Base-by-base conservation (phyloP, 345 rosid species). In the Pistacia vera region DNA sequence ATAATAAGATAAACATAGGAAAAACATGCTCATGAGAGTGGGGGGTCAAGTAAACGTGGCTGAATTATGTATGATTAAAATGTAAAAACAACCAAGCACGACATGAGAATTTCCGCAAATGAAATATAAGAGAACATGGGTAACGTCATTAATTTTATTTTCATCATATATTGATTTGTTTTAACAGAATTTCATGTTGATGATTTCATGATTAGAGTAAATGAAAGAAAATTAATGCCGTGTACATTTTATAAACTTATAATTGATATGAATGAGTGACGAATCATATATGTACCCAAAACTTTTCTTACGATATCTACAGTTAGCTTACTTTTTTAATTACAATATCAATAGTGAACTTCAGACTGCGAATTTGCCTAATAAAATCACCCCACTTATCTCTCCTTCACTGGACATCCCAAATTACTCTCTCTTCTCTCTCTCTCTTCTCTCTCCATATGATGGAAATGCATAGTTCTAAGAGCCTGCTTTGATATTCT, bases 401-500 rank as follows among this genome's bases (percentile, higher is more conserved):
- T 73, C 36, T 73, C 22, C 59, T 70, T 54, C 58, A 41, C 5
- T 58, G 3, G 59, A 78, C 77, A 74, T 48, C 70, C 51, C 63
- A 38, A 63, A 35, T 46, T 52, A 56, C 74, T 77, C 28, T 11
- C 17, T 46, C 25, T 49, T 28, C 30, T 72, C 13, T 18, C 69
- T 41, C n/a, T n/a, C n/a, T n/a, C 48, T 58, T 46, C 44, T 22
- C 62, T 41, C 20, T 28, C 64, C 49, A 10, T 25, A 33, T 11
- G 57, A 41, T 20, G 65, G 77, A 82, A 46, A 93, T 90, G 91
- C 52, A 38, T 61, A 68, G 17, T 51, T 77, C 72, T 70, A 78
- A 71, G 68, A 76, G 70, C 38, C 65, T 52, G 22, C 84, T 22
- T 67, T 85, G 30, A 68, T 30, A 35, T 75, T 67, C 75, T 83